Base-by-base conservation (phyloP, 2,329 filamentous ascomycete species). In the Curvularia hawaiiensis region DNA sequence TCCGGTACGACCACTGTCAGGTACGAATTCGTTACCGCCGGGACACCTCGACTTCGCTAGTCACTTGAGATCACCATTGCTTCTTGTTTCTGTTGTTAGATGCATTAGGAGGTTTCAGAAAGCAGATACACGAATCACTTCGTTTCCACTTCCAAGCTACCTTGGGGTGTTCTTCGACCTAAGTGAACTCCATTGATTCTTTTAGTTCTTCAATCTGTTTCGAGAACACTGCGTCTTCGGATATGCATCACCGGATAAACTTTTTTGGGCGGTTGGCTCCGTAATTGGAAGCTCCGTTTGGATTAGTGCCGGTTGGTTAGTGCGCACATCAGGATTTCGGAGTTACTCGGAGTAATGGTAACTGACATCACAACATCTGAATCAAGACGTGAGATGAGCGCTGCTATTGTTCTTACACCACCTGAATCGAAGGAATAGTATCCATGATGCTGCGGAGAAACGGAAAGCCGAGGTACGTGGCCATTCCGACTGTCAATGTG, bases 391-490 rank as follows among this genome's bases (percentile, higher is more conserved):
- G 41, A 20, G 18, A 38, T 16, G 28, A 28, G 33, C 41, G 4
- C 18, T 30, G 4, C 24, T 14, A 26, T 35, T 26, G 16, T 44
- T 20, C 12, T 9, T 46, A 33, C 46, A 47, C 33, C 49, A 53
- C 31, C 38, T 38, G 7, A 51, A 44, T 28, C 38, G 24, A 26
- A 33, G 26, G 24, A 54, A 52, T 35, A 43, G 39, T 39, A 12
- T 14, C 38, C 47, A 56, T 52, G 24, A 74, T 74, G 73, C 58
- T 75, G 30, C 71, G 73, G 50, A 69, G 73, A 54, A 75, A 75
- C 50, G 73, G 73, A 40, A 75, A 75, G 64, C 72, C 65, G 16
- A 73, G 71, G 72, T 72, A 46, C 44, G 69, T 66, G 20, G 52
- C 14, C 51, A 31, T 39, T 50, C 40, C 46, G 46, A 50, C n/a